Base-by-base conservation (phyloP, 2,329 filamentous ascomycete species). In the Camillea tinctor region DNA sequence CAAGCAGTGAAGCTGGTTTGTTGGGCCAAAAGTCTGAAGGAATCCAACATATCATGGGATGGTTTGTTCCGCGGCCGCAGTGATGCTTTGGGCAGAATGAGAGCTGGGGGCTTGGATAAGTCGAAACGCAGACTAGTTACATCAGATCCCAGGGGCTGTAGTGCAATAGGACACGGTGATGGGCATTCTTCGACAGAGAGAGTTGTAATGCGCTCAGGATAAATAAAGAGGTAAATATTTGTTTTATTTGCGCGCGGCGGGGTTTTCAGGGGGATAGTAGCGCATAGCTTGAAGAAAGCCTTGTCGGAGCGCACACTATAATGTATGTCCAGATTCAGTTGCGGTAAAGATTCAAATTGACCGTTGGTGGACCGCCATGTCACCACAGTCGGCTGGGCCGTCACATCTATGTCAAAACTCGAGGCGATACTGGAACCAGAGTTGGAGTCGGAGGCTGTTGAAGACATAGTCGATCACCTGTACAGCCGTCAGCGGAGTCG, bases 401-500 rank as follows among this genome's bases (percentile, higher is more conserved):
- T 56, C 8, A 64, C 55, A 20, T 64, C 62, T 54, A 64, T 61
- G 54, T 61, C 55, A 52, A 55, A 54, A 56, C 56, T 36, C 52
- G 54, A 13, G 54, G 49, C 49, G 49, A 21, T 19, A 48, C 7
- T 54, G n/a, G 40, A 44, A 56, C 57, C 60, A 20, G 60, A 52
- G 51, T 55, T 53, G 55, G 62, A 50, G 58, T 40, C 60, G 20
- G 62, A 64, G 36, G 9, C 62, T 7, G 62, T 64, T 17, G 62
- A 63, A 54, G 62, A 64, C 62, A 64, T 64, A 54, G 50, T 8
- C 26, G 20, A 55, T 59, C 60, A 56, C 62, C 62, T 64, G 58
- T 8, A 26, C 24, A 26, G 24, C 24, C 24, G 24, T 26, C 24
- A 26, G 24, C 24, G 8, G 24, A 26, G 24, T 26, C 24, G 24